Evolutionary conservation across 306 rosid genomes (phyloP).

Genomic region (Acacia crassicarpa): DNA sequence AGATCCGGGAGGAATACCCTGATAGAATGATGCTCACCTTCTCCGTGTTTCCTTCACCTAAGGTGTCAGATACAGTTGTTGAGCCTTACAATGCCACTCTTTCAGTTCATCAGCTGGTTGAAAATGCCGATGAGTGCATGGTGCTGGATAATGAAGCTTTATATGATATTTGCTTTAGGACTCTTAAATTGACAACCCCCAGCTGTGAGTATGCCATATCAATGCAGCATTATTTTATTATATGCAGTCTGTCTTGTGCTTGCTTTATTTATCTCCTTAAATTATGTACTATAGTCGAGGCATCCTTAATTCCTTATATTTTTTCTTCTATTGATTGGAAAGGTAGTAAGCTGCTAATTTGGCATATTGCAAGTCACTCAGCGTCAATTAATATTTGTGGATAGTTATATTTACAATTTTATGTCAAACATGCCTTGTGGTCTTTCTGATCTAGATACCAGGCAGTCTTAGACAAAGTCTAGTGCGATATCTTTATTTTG

Average conservation of each 20-base stretch:
- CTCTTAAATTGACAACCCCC: slow-evolving; percentile 59
- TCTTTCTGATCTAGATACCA: background rate
- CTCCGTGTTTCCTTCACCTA: slow-evolving; percentile 58
- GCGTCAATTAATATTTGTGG: background rate
- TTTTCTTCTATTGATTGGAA: background rate
- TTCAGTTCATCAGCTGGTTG: slow-evolving; percentile 64
- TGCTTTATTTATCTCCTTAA: background rate
- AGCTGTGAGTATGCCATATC: slow-evolving; percentile 43
- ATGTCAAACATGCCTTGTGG: background rate
- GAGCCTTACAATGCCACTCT: slow-evolving; percentile 68
- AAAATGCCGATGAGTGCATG: slow-evolving; percentile 67
- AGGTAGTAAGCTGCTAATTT: background rate
- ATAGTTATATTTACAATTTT: background rate
- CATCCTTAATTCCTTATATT: background rate
- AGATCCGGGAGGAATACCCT: slow-evolving; percentile 64
- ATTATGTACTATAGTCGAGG: background rate
- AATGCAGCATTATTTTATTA: background rate
- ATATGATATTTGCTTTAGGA: slow-evolving; percentile 62
- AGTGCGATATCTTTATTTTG: background rate
- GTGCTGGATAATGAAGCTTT: slow-evolving; percentile 61
- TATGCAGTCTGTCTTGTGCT: background rate
- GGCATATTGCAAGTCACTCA: background rate
- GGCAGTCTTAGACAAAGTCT: background rate
- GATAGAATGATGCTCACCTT: slow-evolving; percentile 65
- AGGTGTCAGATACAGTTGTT: slow-evolving; percentile 63